Evolutionary conservation across 805 yeast genomes (phyloP), one percentile per base, ranked within the genome.

Genomic region (Lipomyces yamadae): DNA sequence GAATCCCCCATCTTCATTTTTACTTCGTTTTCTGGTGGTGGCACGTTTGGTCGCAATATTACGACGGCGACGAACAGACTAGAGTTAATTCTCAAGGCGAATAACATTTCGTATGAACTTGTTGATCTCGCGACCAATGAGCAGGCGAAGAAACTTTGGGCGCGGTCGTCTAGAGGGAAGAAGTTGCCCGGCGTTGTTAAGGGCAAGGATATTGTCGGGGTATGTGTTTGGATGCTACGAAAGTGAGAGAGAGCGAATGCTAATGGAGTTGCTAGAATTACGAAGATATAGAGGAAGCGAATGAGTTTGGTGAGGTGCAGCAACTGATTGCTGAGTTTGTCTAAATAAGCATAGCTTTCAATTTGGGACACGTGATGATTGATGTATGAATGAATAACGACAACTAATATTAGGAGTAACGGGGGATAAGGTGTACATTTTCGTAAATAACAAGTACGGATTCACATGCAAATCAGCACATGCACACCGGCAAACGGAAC

Each of bases 121-220:
- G 85, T 90, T 65, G 98, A 92, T 75, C 79, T 92, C 61, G 97
- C 97, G 4, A 91, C 97, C 0, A 96, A 92, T 75, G 92, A 87
- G 61, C 89, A 87, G 67, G 97, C 97, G 15, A 87, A 92, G 76
- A 84, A 86, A 72, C 84, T 91, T 34, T 92, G 97, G 97, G 86
- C 86, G 73, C 83, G 95, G 71, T 85, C 85, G 73, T 81, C 90
- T 18, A 81, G 81, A 35, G 97, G 96, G 2, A 86, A 89, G 72
- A 80, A 86, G 1, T 83, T 92, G 65, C 98, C 98, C 1, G 97
- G 93, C 42, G 84, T 92, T 18, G 92, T 92, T 18, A 84, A 97
- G 77, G 91, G 90, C 7, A 87, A 86, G 34, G 95, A 90, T 73
- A 93, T 86, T 66, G 87, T 92, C 70, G 97, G 97, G 1, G 89